phyloP scores from a whole-genome alignment of 106 monocot genomes.

The Acorus calamus region DNA sequence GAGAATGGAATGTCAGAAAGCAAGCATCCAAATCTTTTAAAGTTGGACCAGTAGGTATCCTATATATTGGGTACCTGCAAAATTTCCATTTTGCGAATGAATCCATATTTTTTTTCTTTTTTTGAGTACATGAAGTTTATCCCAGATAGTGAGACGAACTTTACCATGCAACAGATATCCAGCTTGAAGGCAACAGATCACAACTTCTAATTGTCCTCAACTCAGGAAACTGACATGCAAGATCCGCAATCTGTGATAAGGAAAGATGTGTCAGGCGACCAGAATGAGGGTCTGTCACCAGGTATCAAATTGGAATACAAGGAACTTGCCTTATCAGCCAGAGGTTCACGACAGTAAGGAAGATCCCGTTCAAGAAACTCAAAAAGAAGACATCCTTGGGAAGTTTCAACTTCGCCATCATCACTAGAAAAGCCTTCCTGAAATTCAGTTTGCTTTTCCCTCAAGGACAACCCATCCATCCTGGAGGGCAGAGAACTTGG shows the following conservation, averaged over 20 bases:
- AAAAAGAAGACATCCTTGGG: slow-evolving; percentile 35
- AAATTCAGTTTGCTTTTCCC: slow-evolving; percentile 11
- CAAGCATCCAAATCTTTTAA: slow-evolving; percentile 79
- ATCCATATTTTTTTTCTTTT: too few species aligned
- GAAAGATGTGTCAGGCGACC: slow-evolving; percentile 1
- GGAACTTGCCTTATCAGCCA: slow-evolving; percentile 53
- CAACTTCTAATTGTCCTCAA: slow-evolving; percentile 54
- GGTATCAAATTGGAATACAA: not conserved
- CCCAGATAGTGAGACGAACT: too few species aligned
- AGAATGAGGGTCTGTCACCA: too few species aligned
- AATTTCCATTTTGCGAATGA: not conserved
- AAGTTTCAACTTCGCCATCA: slow-evolving; percentile 38
- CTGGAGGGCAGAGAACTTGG: slow-evolving; percentile 1
- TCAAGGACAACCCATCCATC: slow-evolving; percentile 27
- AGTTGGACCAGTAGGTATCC: slow-evolving; percentile 82
- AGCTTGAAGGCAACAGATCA: slow-evolving; percentile 58
- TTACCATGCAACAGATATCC: slow-evolving; percentile 85
- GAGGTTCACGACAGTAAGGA: slow-evolving; percentile 61
- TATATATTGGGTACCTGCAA: slow-evolving; percentile 86
- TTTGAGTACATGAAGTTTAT: too few species aligned
- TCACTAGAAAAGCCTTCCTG: slow-evolving; percentile 49
- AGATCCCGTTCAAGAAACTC: slow-evolving; percentile 53
- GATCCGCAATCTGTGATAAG: slow-evolving; percentile 34
- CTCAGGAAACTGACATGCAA: slow-evolving; percentile 39
- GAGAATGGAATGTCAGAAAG: slow-evolving; percentile 75